Percentiles rank a stretch among this genome's conserved stretches.
These are phyloP conservation scores for Blastocystis sp. DNA, from an alignment of 352 stramenopile species.

Conservation along the genomic window DNA sequence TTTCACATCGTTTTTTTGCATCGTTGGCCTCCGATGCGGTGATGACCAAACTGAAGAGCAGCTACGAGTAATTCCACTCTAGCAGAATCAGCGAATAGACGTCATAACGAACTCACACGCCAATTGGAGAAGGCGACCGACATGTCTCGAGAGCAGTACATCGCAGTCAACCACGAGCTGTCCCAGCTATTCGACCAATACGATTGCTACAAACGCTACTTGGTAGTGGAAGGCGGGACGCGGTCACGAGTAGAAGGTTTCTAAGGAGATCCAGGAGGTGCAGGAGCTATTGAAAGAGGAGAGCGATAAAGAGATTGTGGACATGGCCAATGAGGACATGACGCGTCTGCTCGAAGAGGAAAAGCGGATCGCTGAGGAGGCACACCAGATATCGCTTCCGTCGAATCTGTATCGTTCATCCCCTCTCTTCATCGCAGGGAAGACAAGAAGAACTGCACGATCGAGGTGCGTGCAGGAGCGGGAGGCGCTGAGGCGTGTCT, in stretches of 20 bases:
- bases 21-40: not conserved
- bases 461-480: constrained; percentile 87
- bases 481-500: constrained; percentile 88
- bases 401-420: constrained; percentile 2
- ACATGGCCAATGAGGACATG: constrained; percentile 77
- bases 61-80: not conserved
- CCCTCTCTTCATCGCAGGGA: constrained; percentile 58
- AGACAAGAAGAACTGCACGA: constrained; percentile 87
- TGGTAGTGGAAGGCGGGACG: not conserved
- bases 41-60: constrained; percentile 1
- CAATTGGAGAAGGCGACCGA: constrained; percentile 22
- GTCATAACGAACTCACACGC: constrained; percentile 1
- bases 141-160: constrained; percentile 39
- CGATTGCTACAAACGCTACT: constrained; percentile 42
- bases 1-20: not conserved
- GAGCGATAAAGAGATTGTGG: constrained; percentile 68
- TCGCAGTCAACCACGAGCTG: constrained; percentile 36
- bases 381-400: constrained; percentile 56
- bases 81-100: not conserved
- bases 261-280: constrained; percentile 72
- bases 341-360: constrained; percentile 73
- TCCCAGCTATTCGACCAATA: constrained; percentile 2
- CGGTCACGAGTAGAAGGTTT: constrained; percentile 61
- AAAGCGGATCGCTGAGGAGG: constrained; percentile 63
- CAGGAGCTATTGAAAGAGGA: constrained; percentile 66